Percentiles rank a stretch among this genome's conserved stretches.
phyloP scores from a whole-genome alignment of 2,329 filamentous ascomycete species.

The Ramichloridium luteum region DNA sequence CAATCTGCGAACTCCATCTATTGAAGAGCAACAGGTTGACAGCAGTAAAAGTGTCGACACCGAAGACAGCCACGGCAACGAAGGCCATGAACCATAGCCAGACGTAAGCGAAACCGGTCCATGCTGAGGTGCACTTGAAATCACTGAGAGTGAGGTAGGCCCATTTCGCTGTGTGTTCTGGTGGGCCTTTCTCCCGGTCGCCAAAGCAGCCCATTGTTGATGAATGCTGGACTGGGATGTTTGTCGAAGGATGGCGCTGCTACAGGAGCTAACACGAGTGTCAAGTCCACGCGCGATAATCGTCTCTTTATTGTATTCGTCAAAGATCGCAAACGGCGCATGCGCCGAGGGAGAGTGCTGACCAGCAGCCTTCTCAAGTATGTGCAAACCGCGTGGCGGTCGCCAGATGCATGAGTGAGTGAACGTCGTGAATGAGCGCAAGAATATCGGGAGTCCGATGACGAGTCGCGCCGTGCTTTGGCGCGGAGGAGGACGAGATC shows the following conservation, averaged over 20 bases:
- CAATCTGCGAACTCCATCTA: constrained; percentile 73
- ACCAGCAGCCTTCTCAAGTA: too few relatives aligned
- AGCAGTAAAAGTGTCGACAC: constrained; percentile 83
- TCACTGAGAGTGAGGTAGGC: constrained; percentile 68
- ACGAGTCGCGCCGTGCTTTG: too few relatives aligned
- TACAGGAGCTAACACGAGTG: background rate
- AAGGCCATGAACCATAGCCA: constrained; percentile 73
- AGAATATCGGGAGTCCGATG: too few relatives aligned
- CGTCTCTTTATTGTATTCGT: constrained; percentile 1
- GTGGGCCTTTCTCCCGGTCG: constrained; percentile 26
- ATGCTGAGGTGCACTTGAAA: constrained; percentile 73
- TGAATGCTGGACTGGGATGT: background rate
- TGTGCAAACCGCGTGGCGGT: too few relatives aligned
- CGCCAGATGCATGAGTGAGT: too few relatives aligned
- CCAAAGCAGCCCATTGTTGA: constrained; percentile 25
- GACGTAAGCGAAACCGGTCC: constrained; percentile 65
- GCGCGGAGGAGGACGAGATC: too few relatives aligned
- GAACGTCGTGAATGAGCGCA: too few relatives aligned
- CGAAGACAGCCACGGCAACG: constrained; percentile 73
- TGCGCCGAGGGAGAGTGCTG: background rate
- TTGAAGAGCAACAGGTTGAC: constrained; percentile 83
- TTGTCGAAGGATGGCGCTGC: background rate
- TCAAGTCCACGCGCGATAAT: background rate
- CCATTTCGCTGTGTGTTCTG: constrained; percentile 53
- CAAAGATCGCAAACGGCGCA: background rate